Evolutionary conservation across 495 filamentous ascomycete genomes (phyloP), one percentile per base, ranked within the genome.

Genomic region (Entonaema liquescens): DNA sequence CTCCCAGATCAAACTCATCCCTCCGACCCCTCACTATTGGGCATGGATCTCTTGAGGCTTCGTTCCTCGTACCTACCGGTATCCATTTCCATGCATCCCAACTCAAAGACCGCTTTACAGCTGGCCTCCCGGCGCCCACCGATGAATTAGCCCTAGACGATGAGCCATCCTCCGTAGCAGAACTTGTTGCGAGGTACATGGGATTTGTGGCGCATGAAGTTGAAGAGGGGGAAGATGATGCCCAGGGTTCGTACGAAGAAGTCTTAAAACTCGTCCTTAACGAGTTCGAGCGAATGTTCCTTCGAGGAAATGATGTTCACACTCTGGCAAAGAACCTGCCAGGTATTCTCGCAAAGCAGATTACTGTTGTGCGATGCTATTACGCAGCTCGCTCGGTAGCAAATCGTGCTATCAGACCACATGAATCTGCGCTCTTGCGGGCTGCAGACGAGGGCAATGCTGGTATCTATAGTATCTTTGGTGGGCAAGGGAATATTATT

Each of bases 401-500:
- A 40, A 92, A 92, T 67, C 87, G 95, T 61, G 87, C 91, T 26
- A 92, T 95, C 72, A 94, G 91, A 79, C 83, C 91, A 25, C 95
- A 98, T 76, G 91, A 97, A 73, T 98, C 96, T 31, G 95, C 95
- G 13, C 87, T 99, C 25, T 89, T 98, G 76, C 89, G 96, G 19
- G 94, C 94, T 21, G 94, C 93, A 3, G 89, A 88, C 3, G 94
- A 98, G 47, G 88, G 86, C 40, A 85, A 85, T 35, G 95, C 93
- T 6, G 88, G 83, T 61, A 84, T 98, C 44, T 98, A 97, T 83
- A 92, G 89, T 55, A 92, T 99, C 63, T 98, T 98, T 68, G 96
- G 96, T 50, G 96, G 96, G n/a, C 96, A 99, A 78, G 96, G 96
- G 59, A 99, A 98, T 79, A 98, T 98, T 65, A 94, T 98, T 78